Percentiles rank a stretch among this genome's conserved stretches.
phyloP scores from a whole-genome alignment of 768 basidiomycete genomes.

The Suillus lakei region DNA sequence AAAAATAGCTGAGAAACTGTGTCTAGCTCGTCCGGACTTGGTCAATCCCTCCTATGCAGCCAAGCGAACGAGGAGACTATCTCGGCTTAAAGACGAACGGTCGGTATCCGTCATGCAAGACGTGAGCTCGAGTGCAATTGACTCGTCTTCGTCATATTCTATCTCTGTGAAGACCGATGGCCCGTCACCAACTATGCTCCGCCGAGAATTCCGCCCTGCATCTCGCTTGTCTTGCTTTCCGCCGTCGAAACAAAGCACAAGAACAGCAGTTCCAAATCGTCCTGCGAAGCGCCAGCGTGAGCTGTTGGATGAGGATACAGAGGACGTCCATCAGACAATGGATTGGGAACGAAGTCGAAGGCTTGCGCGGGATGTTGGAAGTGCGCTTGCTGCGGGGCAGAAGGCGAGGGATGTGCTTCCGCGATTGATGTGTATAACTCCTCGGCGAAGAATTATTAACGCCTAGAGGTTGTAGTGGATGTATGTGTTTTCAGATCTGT shows the following conservation, averaged over 20 bases:
- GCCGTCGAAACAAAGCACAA: not conserved
- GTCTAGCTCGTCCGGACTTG: slow-evolving; percentile 48
- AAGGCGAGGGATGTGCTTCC: slow-evolving; percentile 30
- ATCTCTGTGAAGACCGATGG: not conserved
- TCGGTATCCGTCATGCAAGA: not conserved
- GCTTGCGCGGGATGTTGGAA: slow-evolving; percentile 27
- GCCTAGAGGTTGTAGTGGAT: not conserved
- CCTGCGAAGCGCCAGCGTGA: not conserved
- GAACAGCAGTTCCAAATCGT: not conserved
- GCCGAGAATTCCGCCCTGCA: not conserved
- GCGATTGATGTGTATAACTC: slow-evolving; percentile 22
- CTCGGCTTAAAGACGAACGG: slow-evolving; percentile 9
- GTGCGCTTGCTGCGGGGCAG: slow-evolving; percentile 23
- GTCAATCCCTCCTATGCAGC: slow-evolving; percentile 36
- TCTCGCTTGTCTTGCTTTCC: not conserved
- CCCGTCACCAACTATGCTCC: not conserved
- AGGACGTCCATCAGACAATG: slow-evolving; percentile 7
- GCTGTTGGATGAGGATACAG: not conserved
- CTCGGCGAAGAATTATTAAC: not conserved
- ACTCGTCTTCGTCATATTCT: not conserved
- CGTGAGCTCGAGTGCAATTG: not conserved
- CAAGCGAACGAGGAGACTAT: slow-evolving; percentile 29
- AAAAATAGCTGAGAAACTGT: slow-evolving; percentile 44
- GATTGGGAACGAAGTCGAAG: slow-evolving; percentile 33
- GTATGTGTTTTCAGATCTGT: not conserved